phyloP scores from a whole-genome alignment of 2,329 filamentous ascomycete species.

The Talaromyces sp. region DNA sequence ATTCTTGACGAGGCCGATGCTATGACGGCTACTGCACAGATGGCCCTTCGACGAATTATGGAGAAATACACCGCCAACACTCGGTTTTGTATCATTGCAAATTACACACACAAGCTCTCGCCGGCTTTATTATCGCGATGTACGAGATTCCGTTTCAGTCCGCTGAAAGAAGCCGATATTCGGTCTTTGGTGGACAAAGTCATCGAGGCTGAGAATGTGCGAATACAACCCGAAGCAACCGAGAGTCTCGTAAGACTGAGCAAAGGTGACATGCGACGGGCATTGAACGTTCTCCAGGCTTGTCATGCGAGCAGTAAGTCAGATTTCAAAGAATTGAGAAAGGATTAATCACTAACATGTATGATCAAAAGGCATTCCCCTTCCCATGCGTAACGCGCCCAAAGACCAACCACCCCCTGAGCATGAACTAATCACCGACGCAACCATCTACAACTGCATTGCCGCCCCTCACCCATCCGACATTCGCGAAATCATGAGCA shows the following conservation, averaged over 20 bases:
- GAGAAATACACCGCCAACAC: conserved; percentile 99
- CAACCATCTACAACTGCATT: conserved; percentile 93
- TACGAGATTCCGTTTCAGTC: conserved; percentile 91
- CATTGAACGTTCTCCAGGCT: conserved; percentile 91
- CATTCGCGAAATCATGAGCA: conserved; percentile 76
- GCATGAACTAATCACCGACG: conserved; percentile 83
- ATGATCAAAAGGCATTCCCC: conserved; percentile 56
- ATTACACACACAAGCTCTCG: conserved; percentile 97
- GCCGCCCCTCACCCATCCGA: conserved; percentile 89
- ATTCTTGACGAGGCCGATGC: conserved; percentile 98
- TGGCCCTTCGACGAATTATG: conserved; percentile 96
- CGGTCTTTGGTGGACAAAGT: conserved; percentile 80
- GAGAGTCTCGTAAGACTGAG: conserved; percentile 80
- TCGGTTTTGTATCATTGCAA: conserved; percentile 95
- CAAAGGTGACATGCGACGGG: conserved; percentile 93
- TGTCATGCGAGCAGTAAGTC: conserved; percentile 83
- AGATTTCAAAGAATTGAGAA: not conserved
- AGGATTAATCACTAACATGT: not conserved
- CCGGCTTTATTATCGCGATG: conserved; percentile 88
- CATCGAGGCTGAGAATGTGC: conserved; percentile 77
- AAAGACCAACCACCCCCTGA: conserved; percentile 56
- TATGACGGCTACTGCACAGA: conserved; percentile 98
- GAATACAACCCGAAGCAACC: conserved; percentile 73
- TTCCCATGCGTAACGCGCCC: conserved; percentile 56
- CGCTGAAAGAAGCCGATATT: conserved; percentile 84